Conservation (phyloP, 345 rosid species). For the Cochlearia excelsa region DNA sequence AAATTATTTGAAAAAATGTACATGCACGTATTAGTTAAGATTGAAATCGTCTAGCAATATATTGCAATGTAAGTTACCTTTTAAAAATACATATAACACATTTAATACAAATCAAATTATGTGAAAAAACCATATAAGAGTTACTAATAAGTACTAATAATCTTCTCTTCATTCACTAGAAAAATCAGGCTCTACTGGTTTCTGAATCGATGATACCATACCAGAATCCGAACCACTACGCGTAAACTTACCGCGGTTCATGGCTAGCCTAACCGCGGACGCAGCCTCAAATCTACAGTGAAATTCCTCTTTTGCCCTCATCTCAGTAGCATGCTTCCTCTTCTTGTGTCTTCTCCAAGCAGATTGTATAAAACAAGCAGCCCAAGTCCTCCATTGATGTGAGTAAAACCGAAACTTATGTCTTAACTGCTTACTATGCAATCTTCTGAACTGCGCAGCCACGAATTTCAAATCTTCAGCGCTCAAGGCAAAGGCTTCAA, state of each 20-base stretch:
- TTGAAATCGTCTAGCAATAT: background rate
- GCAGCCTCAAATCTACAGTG: conserved; percentile 24
- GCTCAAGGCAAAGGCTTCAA: conserved; percentile 75
- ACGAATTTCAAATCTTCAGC: conserved; percentile 82
- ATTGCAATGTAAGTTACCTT: background rate
- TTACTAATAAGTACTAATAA: too few species aligned
- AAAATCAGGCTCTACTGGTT: conserved; percentile 85
- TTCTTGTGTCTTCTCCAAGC: conserved; percentile 76
- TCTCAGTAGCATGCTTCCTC: conserved; percentile 51
- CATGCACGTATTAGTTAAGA: too few species aligned
- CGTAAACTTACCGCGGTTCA: conserved; percentile 35
- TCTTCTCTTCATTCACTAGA: conserved; percentile 43
- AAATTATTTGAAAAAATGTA: too few species aligned
- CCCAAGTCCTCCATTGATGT: conserved; percentile 91
- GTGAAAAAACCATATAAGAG: too few species aligned
- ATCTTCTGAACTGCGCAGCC: conserved; percentile 70
- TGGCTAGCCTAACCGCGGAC: conserved; percentile 34
- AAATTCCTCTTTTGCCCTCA: conserved; percentile 40
- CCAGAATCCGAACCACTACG: conserved; percentile 49
- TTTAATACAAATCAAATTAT: background rate
- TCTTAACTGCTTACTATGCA: conserved; percentile 78
- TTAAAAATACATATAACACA: conserved; percentile 16
- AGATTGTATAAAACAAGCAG: conserved; percentile 77
- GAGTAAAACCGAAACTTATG: conserved; percentile 84
- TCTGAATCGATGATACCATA: conserved; percentile 49